These are phyloP conservation scores for Excoecaria cochinchinensis DNA, from an alignment of 345 rosid genomes.

Conservation along the genomic window DNA sequence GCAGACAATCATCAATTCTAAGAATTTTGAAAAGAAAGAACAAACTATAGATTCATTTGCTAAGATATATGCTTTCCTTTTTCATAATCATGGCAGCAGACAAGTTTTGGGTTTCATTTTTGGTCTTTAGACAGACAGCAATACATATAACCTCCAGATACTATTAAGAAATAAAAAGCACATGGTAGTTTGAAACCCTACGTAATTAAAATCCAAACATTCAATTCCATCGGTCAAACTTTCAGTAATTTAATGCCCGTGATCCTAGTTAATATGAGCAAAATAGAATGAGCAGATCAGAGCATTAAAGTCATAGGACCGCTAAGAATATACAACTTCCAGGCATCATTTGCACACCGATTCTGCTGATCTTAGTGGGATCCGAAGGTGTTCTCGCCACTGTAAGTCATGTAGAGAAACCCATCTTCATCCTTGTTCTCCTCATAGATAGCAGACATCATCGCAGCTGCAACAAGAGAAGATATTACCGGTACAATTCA, in stretches of 20 bases:
- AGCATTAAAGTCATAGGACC: slow-evolving; percentile 1
- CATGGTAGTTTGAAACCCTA: not conserved
- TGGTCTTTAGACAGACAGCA: not conserved
- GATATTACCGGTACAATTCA: not conserved
- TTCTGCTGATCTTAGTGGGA: slow-evolving; percentile 13
- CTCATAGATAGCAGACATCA: slow-evolving; percentile 63
- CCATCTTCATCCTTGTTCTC: slow-evolving; percentile 75
- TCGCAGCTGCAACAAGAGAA: slow-evolving; percentile 43
- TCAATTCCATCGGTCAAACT: not conserved
- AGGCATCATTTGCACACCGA: slow-evolving; percentile 24
- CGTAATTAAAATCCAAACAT: not conserved
- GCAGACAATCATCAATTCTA: not conserved
- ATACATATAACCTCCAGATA: not conserved
- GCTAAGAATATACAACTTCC: slow-evolving; percentile 38
- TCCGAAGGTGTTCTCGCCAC: slow-evolving; percentile 79
- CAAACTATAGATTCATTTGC: not conserved
- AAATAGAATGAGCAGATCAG: not conserved
- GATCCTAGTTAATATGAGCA: not conserved
- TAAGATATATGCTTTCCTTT: not conserved
- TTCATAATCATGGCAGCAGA: not conserved
- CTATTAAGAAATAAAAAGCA: not conserved
- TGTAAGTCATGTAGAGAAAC: slow-evolving; percentile 73
- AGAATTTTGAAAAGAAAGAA: not conserved
- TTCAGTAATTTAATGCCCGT: not conserved
- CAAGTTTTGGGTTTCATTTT: not conserved